Evolutionary conservation across 2,329 filamentous ascomycete genomes (phyloP).

Genomic region (Fusarium setosum): DNA sequence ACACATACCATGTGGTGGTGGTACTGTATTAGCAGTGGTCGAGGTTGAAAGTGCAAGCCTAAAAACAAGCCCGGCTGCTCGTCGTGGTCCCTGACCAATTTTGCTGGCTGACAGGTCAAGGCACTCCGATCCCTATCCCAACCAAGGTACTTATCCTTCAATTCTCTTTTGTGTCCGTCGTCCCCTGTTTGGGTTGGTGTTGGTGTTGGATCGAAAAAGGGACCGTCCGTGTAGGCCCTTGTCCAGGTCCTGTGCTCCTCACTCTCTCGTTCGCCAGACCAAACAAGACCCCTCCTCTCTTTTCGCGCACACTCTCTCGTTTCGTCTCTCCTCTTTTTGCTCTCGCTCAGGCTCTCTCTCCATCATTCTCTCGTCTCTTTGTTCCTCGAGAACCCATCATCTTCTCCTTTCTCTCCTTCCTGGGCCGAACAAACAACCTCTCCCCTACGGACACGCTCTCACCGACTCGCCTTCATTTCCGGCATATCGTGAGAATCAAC

Average conservation of each 20-base stretch:
- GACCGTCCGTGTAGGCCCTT: slow-evolving; percentile 33
- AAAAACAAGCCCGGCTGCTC: slow-evolving; percentile 30
- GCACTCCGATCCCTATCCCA: slow-evolving; percentile 7
- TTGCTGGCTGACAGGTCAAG: slow-evolving; percentile 14
- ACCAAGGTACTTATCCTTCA: background rate
- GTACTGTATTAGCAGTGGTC: background rate
- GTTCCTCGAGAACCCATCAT: background rate
- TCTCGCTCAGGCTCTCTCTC: slow-evolving; percentile 3
- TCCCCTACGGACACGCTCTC: slow-evolving; percentile 1
- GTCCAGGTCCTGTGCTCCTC: slow-evolving; percentile 30
- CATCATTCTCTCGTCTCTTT: slow-evolving; percentile 1
- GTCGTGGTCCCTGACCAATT: background rate
- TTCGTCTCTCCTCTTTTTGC: slow-evolving; percentile 7
- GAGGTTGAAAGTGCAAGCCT: slow-evolving; percentile 6
- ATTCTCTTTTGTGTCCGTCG: slow-evolving; percentile 12
- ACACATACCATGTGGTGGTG: slow-evolving; percentile 3
- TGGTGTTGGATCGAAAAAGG: slow-evolving; percentile 40
- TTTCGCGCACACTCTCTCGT: background rate
- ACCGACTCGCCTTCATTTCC: background rate
- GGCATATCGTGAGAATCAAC: background rate
- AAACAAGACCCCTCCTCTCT: slow-evolving; percentile 32
- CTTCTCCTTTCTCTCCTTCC: slow-evolving; percentile 4
- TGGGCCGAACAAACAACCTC: background rate
- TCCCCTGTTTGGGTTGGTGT: slow-evolving; percentile 31
- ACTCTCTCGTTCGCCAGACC: slow-evolving; percentile 17